Conservation (phyloP, 176 grass and related monocot species). For the Dactylis glomerata region DNA sequence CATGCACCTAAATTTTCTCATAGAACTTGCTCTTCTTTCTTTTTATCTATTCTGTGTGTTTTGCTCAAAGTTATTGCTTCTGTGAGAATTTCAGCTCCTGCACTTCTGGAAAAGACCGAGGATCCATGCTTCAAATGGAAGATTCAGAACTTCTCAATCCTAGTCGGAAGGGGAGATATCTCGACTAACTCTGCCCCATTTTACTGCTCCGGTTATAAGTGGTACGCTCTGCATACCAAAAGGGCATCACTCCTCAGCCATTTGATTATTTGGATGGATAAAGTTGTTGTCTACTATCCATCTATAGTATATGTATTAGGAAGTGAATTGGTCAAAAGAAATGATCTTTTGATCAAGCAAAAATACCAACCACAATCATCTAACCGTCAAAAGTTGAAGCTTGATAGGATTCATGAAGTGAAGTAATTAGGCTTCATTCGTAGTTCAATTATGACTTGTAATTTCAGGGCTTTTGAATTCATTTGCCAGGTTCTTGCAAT, state of each 20-base stretch:
- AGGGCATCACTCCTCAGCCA: not conserved
- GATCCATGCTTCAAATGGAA: slow-evolving; percentile 17
- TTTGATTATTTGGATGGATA: not conserved
- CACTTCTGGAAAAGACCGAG: not conserved
- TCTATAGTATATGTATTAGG: not conserved
- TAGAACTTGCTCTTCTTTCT: not conserved
- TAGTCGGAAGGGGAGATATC: not conserved
- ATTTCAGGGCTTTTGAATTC: not conserved
- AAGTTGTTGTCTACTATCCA: not conserved
- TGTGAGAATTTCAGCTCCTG: slow-evolving; percentile 14
- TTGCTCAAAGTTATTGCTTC: not conserved
- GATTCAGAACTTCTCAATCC: slow-evolving; percentile 26
- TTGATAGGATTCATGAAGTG: not conserved
- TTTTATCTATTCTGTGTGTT: not conserved
- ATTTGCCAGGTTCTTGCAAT: not conserved
- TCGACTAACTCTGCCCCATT: not conserved
- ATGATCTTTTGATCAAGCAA: not conserved
- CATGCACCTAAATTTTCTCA: not conserved
- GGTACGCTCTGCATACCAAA: not conserved
- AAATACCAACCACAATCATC: not conserved
- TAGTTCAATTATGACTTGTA: not conserved
- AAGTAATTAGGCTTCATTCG: not conserved
- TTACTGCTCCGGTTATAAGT: not conserved
- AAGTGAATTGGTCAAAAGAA: not conserved
- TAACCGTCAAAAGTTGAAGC: not conserved